Base-by-base conservation (phyloP, 169 alveolate genomes). In the Cyclospora cayetanensis region DNA sequence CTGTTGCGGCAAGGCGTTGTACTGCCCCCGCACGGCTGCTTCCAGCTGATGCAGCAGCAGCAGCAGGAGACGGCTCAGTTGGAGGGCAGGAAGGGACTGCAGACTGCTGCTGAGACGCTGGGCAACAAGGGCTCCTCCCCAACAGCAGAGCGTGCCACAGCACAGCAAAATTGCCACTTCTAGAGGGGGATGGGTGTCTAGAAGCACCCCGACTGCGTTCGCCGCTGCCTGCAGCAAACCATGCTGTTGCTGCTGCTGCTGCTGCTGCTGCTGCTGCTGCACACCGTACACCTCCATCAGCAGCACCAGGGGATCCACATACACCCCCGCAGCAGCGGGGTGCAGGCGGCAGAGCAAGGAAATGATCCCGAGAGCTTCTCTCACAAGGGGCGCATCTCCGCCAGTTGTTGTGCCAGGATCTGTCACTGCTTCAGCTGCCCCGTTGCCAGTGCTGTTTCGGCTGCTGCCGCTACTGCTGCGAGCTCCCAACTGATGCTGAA, bases 1-100 rank as follows among this genome's bases (percentile, higher is more conserved):
- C 74, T 87, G 79, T 80, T 68, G 92, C 65, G 92, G 92, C 66
- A 87, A 34, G 35, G 92, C 92, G 0, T 86, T 79, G 42, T 87
- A 87, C 87, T 87, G 92, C 3, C 92, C 92, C 29, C 88, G 37
- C 43, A 72, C 63, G 1, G 92, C 85, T 4, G 92, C 92, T 41
- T 87, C 92, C 53, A 87, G 65, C 66, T 87, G 92, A 31, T 72
- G 74, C 66, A 70, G 68, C 85, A 87, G 88, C 88, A 70, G 77
- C 77, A 87, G 92, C 60, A 87, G 79, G 55, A 87, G 46, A 65
- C 88, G 84, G 1, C 84, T 20, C 25, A 70, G 66, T 35, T 68
- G 79, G 29, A 87, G 42, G 4, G 68, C 29, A 0, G 66, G 66
- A n/a, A 3, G 55, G 7, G 50, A 43, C 50, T 41, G 68, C 37